Percentiles rank a stretch among this genome's conserved stretches.
These are phyloP conservation scores for Apiospora saccharicola DNA, from an alignment of 2,329 filamentous ascomycete genomes.

Conservation along the genomic window DNA sequence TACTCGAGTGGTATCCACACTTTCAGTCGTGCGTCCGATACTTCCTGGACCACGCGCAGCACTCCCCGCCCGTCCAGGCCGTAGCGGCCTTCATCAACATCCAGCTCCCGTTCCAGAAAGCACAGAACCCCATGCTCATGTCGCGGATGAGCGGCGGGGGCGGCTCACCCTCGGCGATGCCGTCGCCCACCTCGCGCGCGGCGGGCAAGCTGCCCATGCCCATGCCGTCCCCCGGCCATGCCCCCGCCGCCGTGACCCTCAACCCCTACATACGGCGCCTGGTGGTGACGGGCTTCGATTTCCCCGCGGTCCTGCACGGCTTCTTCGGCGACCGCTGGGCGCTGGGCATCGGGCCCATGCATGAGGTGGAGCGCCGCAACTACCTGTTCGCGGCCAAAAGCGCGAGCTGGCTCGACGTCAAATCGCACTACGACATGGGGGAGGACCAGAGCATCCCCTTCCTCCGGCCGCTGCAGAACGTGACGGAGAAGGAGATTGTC, in stretches of 20 bases:
- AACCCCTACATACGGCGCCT: constrained; percentile 90
- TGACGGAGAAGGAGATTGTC: constrained; percentile 81
- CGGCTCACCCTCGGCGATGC: constrained; percentile 46
- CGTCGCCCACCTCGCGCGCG: constrained; percentile 36
- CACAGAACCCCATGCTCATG: constrained; percentile 52
- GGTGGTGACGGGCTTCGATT: constrained; percentile 91
- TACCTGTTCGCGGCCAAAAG: constrained; percentile 96
- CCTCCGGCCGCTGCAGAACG: constrained; percentile 79
- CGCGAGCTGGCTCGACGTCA: constrained; percentile 87
- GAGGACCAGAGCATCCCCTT: constrained; percentile 87
- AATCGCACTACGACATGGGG: constrained; percentile 87
- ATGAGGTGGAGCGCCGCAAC: constrained; percentile 90
- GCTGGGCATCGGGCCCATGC: constrained; percentile 79
- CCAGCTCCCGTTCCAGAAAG: constrained; percentile 82
- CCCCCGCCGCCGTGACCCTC: constrained; percentile 66
- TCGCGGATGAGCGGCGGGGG: constrained; percentile 41
- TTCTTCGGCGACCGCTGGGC: constrained; percentile 97
- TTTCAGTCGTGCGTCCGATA: constrained; percentile 91
- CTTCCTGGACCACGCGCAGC: constrained; percentile 91
- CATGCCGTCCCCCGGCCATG: constrained; percentile 27
- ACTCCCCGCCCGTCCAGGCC: constrained; percentile 82
- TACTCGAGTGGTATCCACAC: constrained; percentile 91
- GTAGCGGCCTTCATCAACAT: constrained; percentile 94
- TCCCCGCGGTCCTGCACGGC: constrained; percentile 83
- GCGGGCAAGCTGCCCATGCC: constrained; percentile 40